Evolutionary conservation across 2,329 filamentous ascomycete genomes (phyloP), one percentile per base, ranked within the genome.

Genomic region (Ploettnerulaceae sp.): DNA sequence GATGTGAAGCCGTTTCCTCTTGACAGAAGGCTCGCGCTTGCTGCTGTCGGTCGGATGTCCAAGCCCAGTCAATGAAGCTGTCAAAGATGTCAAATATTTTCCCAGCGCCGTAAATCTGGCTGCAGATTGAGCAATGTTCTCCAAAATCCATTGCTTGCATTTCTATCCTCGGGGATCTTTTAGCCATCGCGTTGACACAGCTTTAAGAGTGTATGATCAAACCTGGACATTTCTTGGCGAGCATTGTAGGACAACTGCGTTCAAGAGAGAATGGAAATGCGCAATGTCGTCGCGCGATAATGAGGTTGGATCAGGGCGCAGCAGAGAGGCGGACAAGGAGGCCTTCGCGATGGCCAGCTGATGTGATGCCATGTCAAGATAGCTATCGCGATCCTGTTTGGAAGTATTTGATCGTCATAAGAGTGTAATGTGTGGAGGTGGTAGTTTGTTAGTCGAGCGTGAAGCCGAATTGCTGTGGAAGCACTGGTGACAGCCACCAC

Each of bases 211-310:
- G 57, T 61, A 59, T 63, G 56, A 59, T 59, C 62, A 89, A 87
- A 93, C 87, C 87, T 93, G 87, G 75, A 93, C 84, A 73, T 91
- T 89, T 73, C 74, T 70, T 63, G 81, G 76, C 62, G 86, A 86
- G 77, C 87, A 91, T 71, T 81, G 77, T 68, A 75, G 69, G 63
- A 87, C 69, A 59, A 77, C 76, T 63, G 74, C 70, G 65, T 82
- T 76, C 60, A 93, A 73, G 49, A 81, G 71, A 54, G 70, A 64
- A 66, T 89, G 78, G 66, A 91, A 86, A 48, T 75, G 67, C 57
- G 83, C 75, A 65, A 91, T 84, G 49, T 84, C 77, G 59, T 81
- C 77, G 63, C 83, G 81, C 38, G 79, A 69, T 46, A 87, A 76
- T 7, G 84, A 76, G 15, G 70, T 73, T n/a, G 86, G 84, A 62